Evolutionary conservation across 1,139 yeast species (phyloP).

Genomic region (Pichia norvegensis): DNA sequence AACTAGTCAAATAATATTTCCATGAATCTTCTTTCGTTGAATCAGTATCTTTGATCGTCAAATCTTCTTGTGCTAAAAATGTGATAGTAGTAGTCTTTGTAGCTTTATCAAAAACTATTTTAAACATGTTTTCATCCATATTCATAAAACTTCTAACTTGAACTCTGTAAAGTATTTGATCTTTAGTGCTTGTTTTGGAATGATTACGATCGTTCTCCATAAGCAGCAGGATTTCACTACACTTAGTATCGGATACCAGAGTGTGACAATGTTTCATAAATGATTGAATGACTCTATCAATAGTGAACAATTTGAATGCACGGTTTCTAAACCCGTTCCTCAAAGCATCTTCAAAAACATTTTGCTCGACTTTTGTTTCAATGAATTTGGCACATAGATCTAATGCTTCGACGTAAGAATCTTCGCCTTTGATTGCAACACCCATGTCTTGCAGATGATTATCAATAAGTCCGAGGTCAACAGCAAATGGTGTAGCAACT

Average conservation of each 20-base stretch:
- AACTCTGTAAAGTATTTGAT: slow-evolving; percentile 85
- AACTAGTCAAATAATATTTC: slow-evolving; percentile 89
- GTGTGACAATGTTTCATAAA: slow-evolving; percentile 82
- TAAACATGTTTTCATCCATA: slow-evolving; percentile 85
- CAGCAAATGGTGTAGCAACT: slow-evolving; percentile 74
- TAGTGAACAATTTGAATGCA: slow-evolving; percentile 86
- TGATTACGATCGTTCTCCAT: slow-evolving; percentile 74
- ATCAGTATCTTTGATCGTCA: slow-evolving; percentile 60
- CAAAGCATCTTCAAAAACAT: slow-evolving; percentile 89
- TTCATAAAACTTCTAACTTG: slow-evolving; percentile 77
- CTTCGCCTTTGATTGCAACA: slow-evolving; percentile 58
- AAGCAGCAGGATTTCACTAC: slow-evolving; percentile 70
- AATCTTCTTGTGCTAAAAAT: slow-evolving; percentile 79
- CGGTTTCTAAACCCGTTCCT: slow-evolving; percentile 93
- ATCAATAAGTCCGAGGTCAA: slow-evolving; percentile 74
- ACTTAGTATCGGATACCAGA: slow-evolving; percentile 70
- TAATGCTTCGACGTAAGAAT: slow-evolving; percentile 73
- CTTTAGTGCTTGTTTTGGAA: slow-evolving; percentile 64
- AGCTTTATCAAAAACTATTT: slow-evolving; percentile 60
- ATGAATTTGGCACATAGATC: slow-evolving; percentile 66
- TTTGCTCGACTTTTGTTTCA: slow-evolving; percentile 89
- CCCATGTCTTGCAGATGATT: slow-evolving; percentile 79
- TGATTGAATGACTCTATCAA: slow-evolving; percentile 88
- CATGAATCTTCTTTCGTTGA: slow-evolving; percentile 72
- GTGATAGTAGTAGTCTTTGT: slow-evolving; percentile 59